Base-by-base conservation (phyloP, 176 grass and related monocot species). In the Zoysia japonica region DNA sequence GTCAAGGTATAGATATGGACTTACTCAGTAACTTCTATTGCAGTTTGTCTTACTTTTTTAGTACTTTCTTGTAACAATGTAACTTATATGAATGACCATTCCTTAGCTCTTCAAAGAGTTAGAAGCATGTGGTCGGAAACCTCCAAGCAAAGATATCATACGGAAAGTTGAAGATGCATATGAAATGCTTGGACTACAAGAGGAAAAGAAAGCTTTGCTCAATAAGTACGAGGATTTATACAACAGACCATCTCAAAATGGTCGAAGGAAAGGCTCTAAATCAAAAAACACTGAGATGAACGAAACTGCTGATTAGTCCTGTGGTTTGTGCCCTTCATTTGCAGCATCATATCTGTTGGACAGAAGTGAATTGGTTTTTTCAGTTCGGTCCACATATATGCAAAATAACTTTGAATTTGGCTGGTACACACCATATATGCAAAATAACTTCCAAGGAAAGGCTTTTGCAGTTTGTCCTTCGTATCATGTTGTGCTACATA, bases 81-180 rank as follows among this genome's bases (percentile, higher is more conserved):
- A 52, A 16, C 46, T 79, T 75, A 59, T 61, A 66, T 78, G 64
- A 63, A 51, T 63, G 70, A 60, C 39, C 53, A 45, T 68, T 11
- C 70, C 41, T 52, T 69, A 97, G 94, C 87, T 97, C 17, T 97
- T 97, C 51, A 81, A 82, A 61, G 37, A 63, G 65, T 79, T 97
- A 70, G 94, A 97, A 84, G 83, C 84, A 55, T 90, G 83, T 85
- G 89, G 80, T 51, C 89, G 91, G 39, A 94, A 88, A 75, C 80
- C 85, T 76, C 82, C 72, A 36, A 87, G 68, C 71, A 94, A 85
- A 87, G 90, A 82, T 78, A 82, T 94, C 82, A 47, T 97, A 49
- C 72, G 74, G 46, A 97, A 92, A 84, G 91, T 92, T 74, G 91
- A 86, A 82, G 91, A 92, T 87, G 85, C 94, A 67, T 97, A 94